Evolutionary conservation across 768 basidiomycete genomes (phyloP).

Genomic region (Suillus weaverae): DNA sequence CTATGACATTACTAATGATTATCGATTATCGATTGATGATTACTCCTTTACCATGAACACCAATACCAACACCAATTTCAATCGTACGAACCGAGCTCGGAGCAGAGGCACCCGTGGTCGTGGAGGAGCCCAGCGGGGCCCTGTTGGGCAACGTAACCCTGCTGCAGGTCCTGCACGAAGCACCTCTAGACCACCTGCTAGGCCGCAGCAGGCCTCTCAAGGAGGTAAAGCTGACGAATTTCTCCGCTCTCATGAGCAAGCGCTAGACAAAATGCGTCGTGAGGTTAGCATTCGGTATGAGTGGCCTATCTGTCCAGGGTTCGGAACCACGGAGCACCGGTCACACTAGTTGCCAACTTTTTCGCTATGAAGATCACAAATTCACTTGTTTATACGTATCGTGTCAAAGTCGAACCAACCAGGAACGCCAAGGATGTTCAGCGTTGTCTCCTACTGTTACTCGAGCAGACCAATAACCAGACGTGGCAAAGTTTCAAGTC

Average conservation of each 20-base stretch:
- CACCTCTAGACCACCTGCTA: neutral
- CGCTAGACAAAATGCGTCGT: neutral
- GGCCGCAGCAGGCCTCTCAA: neutral
- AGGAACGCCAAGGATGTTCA: constrained; percentile 32
- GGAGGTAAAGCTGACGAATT: neutral
- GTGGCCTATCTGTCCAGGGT: constrained; percentile 40
- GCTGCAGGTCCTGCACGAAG: neutral
- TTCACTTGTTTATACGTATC: constrained; percentile 40
- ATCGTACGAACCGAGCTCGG: neutral
- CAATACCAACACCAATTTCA: neutral
- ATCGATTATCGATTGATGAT: no score
- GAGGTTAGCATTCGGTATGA: constrained; percentile 22
- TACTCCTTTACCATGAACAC: neutral
- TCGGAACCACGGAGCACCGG: constrained; percentile 34
- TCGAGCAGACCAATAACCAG: constrained; percentile 26
- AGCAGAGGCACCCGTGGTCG: neutral
- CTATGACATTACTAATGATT: no score
- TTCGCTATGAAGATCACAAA: constrained; percentile 40
- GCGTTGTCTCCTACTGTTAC: constrained; percentile 37
- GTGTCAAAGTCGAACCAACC: constrained; percentile 31
- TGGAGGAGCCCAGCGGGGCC: neutral
- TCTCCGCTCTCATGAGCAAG: neutral
- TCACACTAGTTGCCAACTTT: constrained; percentile 45
- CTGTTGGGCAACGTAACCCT: neutral
- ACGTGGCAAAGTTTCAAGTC: constrained; percentile 34